Evolutionary conservation across 1,284 basidiomycete genomes (phyloP).

Genomic region (Filobasidium uniguttulatum): DNA sequence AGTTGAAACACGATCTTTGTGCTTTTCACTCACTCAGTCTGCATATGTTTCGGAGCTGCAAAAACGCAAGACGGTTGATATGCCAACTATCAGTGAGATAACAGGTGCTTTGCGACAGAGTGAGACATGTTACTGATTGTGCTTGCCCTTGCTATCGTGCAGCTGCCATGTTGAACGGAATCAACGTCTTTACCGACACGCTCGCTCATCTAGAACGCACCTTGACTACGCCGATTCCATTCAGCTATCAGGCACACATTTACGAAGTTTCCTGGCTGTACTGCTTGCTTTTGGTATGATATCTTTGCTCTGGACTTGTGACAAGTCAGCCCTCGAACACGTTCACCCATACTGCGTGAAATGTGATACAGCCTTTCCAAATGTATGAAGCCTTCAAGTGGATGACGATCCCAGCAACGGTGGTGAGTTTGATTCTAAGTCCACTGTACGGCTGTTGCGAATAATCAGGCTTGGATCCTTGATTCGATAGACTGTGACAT

Average conservation of each 20-base stretch:
- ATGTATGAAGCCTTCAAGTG: constrained; percentile 48
- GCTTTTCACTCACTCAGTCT: constrained; percentile 37
- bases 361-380: constrained; percentile 51
- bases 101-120: neutral
- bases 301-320: neutral
- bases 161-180: constrained; percentile 45
- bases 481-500: constrained; percentile 25
- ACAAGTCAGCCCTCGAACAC: neutral
- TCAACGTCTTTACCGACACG: constrained; percentile 52
- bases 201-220: constrained; percentile 60
- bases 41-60: constrained; percentile 53
- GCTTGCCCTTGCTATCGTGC: neutral
- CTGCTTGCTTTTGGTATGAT: constrained; percentile 38
- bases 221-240: constrained; percentile 64
- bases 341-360: neutral
- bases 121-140: neutral
- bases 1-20: too few species aligned
- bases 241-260: constrained; percentile 46
- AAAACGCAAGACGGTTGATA: constrained; percentile 47
- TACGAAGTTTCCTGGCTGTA: constrained; percentile 33
- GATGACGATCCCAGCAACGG: constrained; percentile 48
- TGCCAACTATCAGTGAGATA: constrained; percentile 44
- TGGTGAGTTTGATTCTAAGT: constrained; percentile 17
- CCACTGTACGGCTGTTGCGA: constrained; percentile 4
- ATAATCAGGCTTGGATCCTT: neutral